These are phyloP conservation scores for Sindora glabra DNA, from an alignment of 306 rosid species.

Conservation along the genomic window DNA sequence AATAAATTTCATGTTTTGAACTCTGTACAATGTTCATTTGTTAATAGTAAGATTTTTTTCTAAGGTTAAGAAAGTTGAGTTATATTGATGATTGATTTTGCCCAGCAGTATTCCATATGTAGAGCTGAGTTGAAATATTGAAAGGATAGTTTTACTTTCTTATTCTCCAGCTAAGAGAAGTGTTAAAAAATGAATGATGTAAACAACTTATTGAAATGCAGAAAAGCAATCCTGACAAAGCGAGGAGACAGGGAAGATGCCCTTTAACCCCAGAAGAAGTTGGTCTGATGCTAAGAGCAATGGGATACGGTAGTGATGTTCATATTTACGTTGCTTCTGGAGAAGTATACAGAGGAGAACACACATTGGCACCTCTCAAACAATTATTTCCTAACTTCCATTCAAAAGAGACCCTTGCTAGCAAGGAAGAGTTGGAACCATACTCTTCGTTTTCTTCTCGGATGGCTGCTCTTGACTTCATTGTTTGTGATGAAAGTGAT, in stretches of 20 bases:
- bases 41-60: background rate
- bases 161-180: background rate
- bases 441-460: constrained; percentile 95
- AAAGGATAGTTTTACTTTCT: too few species aligned
- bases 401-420: constrained; percentile 83
- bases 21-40: constrained; percentile 1
- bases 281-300: constrained; percentile 94
- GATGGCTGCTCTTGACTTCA: constrained; percentile 97
- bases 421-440: constrained; percentile 69
- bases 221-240: constrained; percentile 83
- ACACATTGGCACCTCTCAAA: constrained; percentile 80
- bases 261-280: constrained; percentile 99
- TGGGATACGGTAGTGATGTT: constrained; percentile 86
- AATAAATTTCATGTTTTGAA: constrained; percentile 5
- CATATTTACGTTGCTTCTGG: constrained; percentile 98
- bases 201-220: constrained; percentile 35
- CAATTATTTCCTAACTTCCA: constrained; percentile 81
- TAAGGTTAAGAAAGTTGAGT: background rate
- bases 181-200: constrained; percentile 3
- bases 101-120: background rate
- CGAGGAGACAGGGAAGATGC: constrained; percentile 96
- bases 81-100: background rate
- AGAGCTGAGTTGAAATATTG: background rate
- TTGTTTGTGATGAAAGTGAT: constrained; percentile 92
- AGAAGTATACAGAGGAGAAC: constrained; percentile 92